These are phyloP conservation scores for Acrodontium crateriforme DNA, from an alignment of 2,329 filamentous ascomycete species.

Conservation along the genomic window DNA sequence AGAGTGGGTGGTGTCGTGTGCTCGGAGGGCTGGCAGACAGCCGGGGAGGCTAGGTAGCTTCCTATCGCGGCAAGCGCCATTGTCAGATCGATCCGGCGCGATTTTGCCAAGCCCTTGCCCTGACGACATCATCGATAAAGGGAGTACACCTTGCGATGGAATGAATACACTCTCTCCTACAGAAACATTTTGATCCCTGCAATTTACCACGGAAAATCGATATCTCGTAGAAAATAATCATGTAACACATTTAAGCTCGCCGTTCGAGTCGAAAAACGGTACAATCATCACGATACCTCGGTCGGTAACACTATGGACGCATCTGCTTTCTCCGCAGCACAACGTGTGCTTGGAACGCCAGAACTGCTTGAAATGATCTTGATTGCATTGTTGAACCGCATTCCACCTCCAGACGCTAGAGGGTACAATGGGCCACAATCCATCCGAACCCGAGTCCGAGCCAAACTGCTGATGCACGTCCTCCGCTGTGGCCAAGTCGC, in stretches of 20 bases:
- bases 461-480: constrained; percentile 4
- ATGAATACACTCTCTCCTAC: no score
- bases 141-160: no score
- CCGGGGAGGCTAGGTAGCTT: no score
- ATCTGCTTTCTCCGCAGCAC: neutral
- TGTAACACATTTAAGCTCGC: neutral
- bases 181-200: no score
- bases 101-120: no score
- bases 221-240: neutral
- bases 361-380: constrained; percentile 14
- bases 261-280: neutral
- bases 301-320: neutral
- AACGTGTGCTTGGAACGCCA: constrained; percentile 9
- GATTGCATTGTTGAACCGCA: constrained; percentile 3
- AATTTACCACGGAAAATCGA: constrained; percentile 1
- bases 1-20: neutral
- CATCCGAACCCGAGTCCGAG: constrained; percentile 6
- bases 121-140: no score
- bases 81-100: no score
- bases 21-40: neutral
- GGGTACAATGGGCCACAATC: no score
- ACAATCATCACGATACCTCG: neutral
- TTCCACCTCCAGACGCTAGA: constrained; percentile 10
- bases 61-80: no score
- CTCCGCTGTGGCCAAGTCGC: constrained; percentile 8